Evolutionary conservation across 2,329 filamentous ascomycete species (phyloP).

Genomic region (Coccinonectria pachysandricola): DNA sequence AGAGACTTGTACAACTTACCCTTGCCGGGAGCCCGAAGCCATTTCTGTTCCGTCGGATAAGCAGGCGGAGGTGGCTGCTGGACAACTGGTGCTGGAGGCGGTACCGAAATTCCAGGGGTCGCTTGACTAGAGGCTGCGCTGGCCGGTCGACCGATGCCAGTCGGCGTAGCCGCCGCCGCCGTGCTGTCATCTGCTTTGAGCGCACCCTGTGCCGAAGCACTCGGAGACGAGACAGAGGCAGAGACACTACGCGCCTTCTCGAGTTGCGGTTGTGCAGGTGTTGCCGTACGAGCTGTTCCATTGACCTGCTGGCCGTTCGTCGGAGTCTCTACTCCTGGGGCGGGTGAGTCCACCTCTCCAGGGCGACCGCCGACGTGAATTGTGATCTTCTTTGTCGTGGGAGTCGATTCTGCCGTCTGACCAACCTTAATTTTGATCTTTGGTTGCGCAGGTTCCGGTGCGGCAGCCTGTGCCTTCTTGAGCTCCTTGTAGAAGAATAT

Average conservation of each 20-base stretch:
- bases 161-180: constrained; percentile 17
- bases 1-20: constrained; percentile 21
- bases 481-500: constrained; percentile 58
- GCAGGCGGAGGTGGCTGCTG: constrained; percentile 17
- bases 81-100: constrained; percentile 7
- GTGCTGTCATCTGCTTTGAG: constrained; percentile 27
- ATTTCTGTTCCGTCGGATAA: constrained; percentile 25
- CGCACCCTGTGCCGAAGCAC: constrained; percentile 28
- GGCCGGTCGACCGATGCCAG: constrained; percentile 6
- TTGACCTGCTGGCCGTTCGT: constrained; percentile 15
- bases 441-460: constrained; percentile 61
- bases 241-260: constrained; percentile 33
- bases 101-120: constrained; percentile 2
- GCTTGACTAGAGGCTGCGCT: constrained; percentile 10
- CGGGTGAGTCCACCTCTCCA: constrained; percentile 42
- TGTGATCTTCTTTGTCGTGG: constrained; percentile 54
- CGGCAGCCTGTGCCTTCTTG: constrained; percentile 59
- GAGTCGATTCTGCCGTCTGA: constrained; percentile 32
- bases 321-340: constrained; percentile 18
- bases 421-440: constrained; percentile 74
- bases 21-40: constrained; percentile 31
- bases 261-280: constrained; percentile 14
- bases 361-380: constrained; percentile 56
- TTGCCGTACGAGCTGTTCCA: constrained; percentile 9
- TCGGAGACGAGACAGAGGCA: constrained; percentile 31